phyloP scores from a whole-genome alignment of 176 grass and related monocot genomes.

The Pontederia paniculata region DNA sequence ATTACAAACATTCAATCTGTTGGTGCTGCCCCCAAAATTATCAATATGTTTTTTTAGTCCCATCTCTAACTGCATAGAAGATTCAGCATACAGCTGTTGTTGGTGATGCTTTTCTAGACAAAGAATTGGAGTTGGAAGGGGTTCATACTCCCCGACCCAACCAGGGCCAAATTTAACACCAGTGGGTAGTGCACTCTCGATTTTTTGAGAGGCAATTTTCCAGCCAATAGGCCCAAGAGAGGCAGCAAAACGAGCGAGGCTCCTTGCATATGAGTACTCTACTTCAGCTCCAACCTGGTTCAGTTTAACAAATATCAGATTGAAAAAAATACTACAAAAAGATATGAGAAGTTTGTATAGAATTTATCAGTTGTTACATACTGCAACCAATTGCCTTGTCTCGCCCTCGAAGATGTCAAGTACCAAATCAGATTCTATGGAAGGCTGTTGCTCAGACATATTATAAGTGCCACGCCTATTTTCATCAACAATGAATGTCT shows the following conservation, averaged over 20 bases:
- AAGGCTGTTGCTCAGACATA: slow-evolving; percentile 37
- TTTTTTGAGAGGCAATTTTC: slow-evolving; percentile 72
- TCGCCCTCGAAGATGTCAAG: slow-evolving; percentile 44
- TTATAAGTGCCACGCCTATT: slow-evolving; percentile 75
- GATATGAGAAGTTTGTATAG: slow-evolving; percentile 4
- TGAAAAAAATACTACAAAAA: slow-evolving; percentile 7
- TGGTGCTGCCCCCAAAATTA: slow-evolving; percentile 23
- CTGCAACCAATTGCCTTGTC: slow-evolving; percentile 51
- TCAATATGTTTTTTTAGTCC: slow-evolving; percentile 15
- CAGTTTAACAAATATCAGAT: slow-evolving; percentile 28
- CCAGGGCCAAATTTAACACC: slow-evolving; percentile 81
- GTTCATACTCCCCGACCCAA: slow-evolving; percentile 87
- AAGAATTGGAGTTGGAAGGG: slow-evolving; percentile 44
- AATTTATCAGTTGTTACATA: slow-evolving; percentile 30
- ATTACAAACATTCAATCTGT: slow-evolving; percentile 28
- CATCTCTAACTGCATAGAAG: slow-evolving; percentile 24
- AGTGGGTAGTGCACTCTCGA: slow-evolving; percentile 59
- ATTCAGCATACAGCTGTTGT: slow-evolving; percentile 20
- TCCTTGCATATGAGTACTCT: slow-evolving; percentile 80
- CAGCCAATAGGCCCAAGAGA: slow-evolving; percentile 62
- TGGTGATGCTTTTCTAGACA: slow-evolving; percentile 32
- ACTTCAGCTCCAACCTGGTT: slow-evolving; percentile 67
- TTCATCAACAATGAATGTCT: slow-evolving; percentile 68
- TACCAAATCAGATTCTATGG: slow-evolving; percentile 36
- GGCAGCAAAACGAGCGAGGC: slow-evolving; percentile 79